Evolutionary conservation across 2,329 filamentous ascomycete species (phyloP), one percentile per base, ranked within the genome.

Genomic region (Aureobasidium sp.): DNA sequence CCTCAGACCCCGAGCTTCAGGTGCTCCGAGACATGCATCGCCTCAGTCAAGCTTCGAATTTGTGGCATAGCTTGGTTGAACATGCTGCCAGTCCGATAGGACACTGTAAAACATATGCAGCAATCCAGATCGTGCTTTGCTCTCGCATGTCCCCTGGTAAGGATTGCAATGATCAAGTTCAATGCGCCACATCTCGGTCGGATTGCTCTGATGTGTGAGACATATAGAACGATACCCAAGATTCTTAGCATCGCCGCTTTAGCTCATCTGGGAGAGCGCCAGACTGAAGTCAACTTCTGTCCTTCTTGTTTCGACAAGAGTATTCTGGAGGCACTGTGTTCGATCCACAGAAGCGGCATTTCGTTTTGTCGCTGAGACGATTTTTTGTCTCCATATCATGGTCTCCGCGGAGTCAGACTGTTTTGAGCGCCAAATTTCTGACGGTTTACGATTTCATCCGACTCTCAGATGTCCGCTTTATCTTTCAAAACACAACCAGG

Each of bases 261-360:
- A 61, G 59, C 59, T 61, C 59, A 61, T 48, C 42, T 61, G 59
- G 59, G 59, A 62, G 61, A 62, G 61, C 61, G 61, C 61, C 61
- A 62, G 61, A 62, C 61, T 62, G 61, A 62, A 62, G 61, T 62
- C 36, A 45, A 49, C 54, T 53, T 62, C 34, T 34, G 52, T 44
- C 44, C 13, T n/a, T 55, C 15, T 48, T 29, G 13, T 5, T 13
- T 25, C 41, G 13, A 27, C 7, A 34, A 32, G 13, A 54, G 59
- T 48, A 30, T 47, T 61, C 59, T 61, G 59, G 59, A 61, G 59
- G 59, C 50, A 61, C 59, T 61, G 59, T 61, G 59, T 61, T 61
- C 59, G 59, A 61, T 55, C 59, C 59, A 61, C 59, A 61, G 59
- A 61, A 61, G 59, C 59, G 37, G 59, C 59, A 61, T 48, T 30